A percentile compares a stretch with the other conserved stretches of the same genome.
phyloP scores from a whole-genome alignment of 2,329 filamentous ascomycete species.

The Apiospora sp. region DNA sequence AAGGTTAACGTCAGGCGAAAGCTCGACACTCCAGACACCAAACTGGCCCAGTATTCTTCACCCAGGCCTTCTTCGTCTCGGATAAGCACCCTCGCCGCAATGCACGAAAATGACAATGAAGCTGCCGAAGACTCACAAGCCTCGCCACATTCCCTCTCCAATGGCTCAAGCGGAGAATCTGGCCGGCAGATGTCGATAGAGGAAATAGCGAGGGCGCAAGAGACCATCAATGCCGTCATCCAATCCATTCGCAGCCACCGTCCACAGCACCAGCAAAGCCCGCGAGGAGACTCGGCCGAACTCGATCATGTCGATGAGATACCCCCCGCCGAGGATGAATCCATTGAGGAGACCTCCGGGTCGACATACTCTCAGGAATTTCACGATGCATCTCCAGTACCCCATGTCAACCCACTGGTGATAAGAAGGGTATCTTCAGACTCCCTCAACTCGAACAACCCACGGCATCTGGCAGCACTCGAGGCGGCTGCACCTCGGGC shows the following conservation, averaged over 20 bases:
- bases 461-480: neutral
- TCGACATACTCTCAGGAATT: slow-evolving; percentile 1
- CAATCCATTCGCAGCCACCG: slow-evolving; percentile 18
- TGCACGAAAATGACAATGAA: neutral
- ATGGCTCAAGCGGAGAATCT: neutral
- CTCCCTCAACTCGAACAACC: slow-evolving; percentile 2
- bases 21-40: neutral
- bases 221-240: slow-evolving; percentile 23
- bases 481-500: neutral
- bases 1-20: neutral
- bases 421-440: neutral
- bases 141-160: neutral
- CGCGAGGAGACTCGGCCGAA: neutral
- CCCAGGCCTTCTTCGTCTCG: neutral
- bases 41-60: neutral
- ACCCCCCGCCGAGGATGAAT: neutral
- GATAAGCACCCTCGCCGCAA: neutral
- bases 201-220: slow-evolving; percentile 18
- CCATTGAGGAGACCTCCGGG: neutral
- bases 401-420: neutral
- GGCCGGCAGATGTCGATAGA: slow-evolving; percentile 3
- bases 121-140: neutral
- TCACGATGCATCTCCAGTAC: neutral
- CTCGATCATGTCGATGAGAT: neutral
- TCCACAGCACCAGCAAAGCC: slow-evolving; percentile 13